Evolutionary conservation across 176 grass and related monocot genomes (phyloP), one percentile per base, ranked within the genome.

Genomic region (Oryza coarctata): DNA sequence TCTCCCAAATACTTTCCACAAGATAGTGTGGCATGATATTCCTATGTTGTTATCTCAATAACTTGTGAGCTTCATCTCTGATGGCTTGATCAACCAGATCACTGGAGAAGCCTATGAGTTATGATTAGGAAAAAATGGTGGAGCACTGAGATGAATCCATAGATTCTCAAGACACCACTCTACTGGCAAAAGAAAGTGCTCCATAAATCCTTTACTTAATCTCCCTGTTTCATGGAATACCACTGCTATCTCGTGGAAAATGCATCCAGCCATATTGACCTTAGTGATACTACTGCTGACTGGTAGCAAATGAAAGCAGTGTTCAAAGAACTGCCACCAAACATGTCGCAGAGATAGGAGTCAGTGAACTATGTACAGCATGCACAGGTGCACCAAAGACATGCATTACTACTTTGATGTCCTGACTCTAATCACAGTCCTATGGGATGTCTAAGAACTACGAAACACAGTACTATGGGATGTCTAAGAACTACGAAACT

Each of bases 21-120:
- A 73, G 26, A 45, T 13, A n/a, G 49, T 82, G 79, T 63, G 26
- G 11, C 52, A 27, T 45, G 68, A 18, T 73, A 73, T 73, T 73
- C 20, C 69, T 34, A 20, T 44, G 14, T 9, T 43, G 26, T 22
- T 70, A 72, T 72, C 40, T 15, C 28, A 32, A 69, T 57, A 84
- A 23, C 38, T 77, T 70, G 25, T 35, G 29, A 84, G 25, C 22
- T 77, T 77, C 35, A 27, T 32, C 13, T 44, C 20, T 18, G 6
- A 70, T 18, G 8, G 30, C 26, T 77, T 31, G 66, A 71, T 6
- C 39, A 78, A 55, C 32, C 62, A 67, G 2, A 67, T 73, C 33
- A 80, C 65, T 18, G 28, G 38, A 41, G 34, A 67, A 41, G 25
- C 60, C 52, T 20, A 26, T 34, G 62, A 33, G 18, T 13, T 3